phyloP scores from a whole-genome alignment of 345 rosid genomes.

The Rubroshorea leprosula region DNA sequence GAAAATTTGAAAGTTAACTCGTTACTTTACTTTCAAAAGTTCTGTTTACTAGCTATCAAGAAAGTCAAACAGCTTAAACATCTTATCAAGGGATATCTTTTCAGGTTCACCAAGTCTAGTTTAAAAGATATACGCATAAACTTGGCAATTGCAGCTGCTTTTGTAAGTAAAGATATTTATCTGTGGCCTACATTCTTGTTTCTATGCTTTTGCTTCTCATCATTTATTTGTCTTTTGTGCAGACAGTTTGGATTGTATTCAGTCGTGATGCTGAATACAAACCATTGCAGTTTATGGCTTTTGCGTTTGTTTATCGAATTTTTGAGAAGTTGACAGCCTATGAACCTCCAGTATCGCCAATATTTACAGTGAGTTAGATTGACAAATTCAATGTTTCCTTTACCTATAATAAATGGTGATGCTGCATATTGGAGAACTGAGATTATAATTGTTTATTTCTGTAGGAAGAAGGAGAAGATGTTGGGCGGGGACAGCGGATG shows the following conservation, averaged over 20 bases:
- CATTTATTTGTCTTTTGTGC: conserved; percentile 25
- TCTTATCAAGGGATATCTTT: conserved; percentile 13
- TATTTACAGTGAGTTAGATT: conserved; percentile 50
- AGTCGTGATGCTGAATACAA: conserved; percentile 75
- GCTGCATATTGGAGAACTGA: background rate
- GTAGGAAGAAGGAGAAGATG: conserved; percentile 94
- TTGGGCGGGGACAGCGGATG: conserved; percentile 61
- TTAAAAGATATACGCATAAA: conserved; percentile 63
- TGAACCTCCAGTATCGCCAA: conserved; percentile 72
- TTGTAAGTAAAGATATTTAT: conserved; percentile 53
- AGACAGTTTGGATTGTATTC: conserved; percentile 83
- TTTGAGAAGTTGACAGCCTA: conserved; percentile 85
- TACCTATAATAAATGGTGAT: background rate
- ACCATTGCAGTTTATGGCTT: conserved; percentile 90
- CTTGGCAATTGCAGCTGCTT: conserved; percentile 78
- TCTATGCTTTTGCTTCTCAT: conserved; percentile 5
- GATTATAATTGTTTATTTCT: conserved; percentile 27
- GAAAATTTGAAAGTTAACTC: background rate
- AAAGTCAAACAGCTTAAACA: background rate
- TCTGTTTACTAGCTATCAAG: background rate
- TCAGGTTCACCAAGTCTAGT: conserved; percentile 73
- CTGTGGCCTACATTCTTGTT: background rate
- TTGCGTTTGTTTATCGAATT: conserved; percentile 80
- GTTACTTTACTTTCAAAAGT: background rate
- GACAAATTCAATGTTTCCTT: background rate